A percentile compares a stretch with the other conserved stretches of the same genome.
phyloP scores from a whole-genome alignment of 345 rosid genomes.

The Linum lewisii region DNA sequence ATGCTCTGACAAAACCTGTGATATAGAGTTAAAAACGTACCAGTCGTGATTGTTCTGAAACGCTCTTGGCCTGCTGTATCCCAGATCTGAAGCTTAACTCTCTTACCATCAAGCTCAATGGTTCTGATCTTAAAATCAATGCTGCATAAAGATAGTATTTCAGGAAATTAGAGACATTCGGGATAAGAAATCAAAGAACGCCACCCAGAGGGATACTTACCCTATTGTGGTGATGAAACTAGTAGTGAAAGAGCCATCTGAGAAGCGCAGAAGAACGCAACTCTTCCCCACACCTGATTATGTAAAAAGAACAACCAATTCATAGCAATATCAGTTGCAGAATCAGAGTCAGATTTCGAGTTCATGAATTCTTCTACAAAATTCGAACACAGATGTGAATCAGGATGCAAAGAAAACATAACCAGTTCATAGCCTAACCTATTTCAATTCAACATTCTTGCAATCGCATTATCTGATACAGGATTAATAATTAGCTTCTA shows the following conservation, averaged over 20 bases:
- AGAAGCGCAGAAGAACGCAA: constrained; percentile 3
- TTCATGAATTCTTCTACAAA: background rate
- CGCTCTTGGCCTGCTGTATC: constrained; percentile 6
- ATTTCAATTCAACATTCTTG: no score
- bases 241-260: constrained; percentile 4
- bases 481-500: no score
- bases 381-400: no score
- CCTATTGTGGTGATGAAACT: constrained; percentile 6
- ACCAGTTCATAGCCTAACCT: no score
- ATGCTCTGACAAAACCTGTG: no score
- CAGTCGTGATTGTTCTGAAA: constrained; percentile 3
- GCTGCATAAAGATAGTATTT: background rate
- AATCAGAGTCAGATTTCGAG: background rate
- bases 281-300: constrained; percentile 3
- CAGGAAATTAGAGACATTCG: background rate
- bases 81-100: constrained; percentile 6
- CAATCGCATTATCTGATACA: no score
- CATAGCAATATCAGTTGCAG: background rate
- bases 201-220: background rate
- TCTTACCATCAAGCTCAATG: constrained; percentile 4
- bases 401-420: no score
- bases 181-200: background rate
- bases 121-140: constrained; percentile 7
- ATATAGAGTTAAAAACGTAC: background rate
- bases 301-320: background rate